These are phyloP conservation scores for Aspergillus sp. DNA, from an alignment of 2,329 filamentous ascomycete species.

Conservation along the genomic window DNA sequence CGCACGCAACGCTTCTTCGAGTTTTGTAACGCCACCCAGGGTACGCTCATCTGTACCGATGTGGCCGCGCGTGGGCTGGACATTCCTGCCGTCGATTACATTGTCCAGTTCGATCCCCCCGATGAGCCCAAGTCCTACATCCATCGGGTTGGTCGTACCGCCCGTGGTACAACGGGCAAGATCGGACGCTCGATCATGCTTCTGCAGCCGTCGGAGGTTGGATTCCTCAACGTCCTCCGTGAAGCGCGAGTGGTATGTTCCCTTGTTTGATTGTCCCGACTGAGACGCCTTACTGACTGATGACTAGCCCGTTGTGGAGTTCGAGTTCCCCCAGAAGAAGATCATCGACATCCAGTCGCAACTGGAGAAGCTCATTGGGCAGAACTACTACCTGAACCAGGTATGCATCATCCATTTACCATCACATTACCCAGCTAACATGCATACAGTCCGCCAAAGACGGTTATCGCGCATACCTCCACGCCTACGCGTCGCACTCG, in stretches of 20 bases:
- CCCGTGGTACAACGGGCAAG: constrained; percentile 76
- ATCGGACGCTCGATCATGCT: constrained; percentile 83
- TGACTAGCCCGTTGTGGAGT: constrained; percentile 75
- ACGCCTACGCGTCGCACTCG: constrained; percentile 88
- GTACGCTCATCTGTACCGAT: constrained; percentile 92
- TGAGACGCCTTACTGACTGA: background rate
- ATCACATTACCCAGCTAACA: background rate
- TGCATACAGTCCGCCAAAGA: constrained; percentile 58
- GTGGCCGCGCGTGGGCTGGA: constrained; percentile 93
- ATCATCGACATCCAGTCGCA: constrained; percentile 87
- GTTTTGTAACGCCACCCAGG: constrained; percentile 80
- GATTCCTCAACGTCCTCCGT: constrained; percentile 88
- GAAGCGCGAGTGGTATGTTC: constrained; percentile 66
- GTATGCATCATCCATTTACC: constrained; percentile 33
- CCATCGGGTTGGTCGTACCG: constrained; percentile 93
- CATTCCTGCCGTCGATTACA: constrained; percentile 94
- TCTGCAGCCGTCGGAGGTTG: constrained; percentile 85
- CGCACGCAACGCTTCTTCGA: constrained; percentile 99
- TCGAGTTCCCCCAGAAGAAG: constrained; percentile 90
- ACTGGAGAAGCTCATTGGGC: constrained; percentile 86
- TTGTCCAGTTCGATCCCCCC: constrained; percentile 91
- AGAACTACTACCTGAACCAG: constrained; percentile 98
- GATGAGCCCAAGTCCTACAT: constrained; percentile 91
- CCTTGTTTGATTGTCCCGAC: background rate
- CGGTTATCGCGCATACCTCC: constrained; percentile 83